Evolutionary conservation across 176 grass and related monocot genomes (phyloP), one percentile per base, ranked within the genome.

Genomic region (Paspalum vaginatum): DNA sequence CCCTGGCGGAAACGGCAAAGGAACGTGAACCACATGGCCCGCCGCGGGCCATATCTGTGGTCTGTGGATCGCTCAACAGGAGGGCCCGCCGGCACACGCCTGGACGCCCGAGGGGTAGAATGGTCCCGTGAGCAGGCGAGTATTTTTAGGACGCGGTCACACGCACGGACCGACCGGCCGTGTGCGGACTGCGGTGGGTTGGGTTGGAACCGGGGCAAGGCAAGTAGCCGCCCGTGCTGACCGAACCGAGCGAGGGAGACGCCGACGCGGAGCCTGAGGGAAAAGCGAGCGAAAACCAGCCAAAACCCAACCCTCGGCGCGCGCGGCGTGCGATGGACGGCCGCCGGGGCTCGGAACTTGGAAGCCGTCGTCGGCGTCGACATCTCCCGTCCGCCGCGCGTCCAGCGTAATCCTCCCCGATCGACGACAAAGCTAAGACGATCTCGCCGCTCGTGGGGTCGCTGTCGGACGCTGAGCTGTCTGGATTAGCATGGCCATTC

Each of bases 161-260:
- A 37, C 66, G 66, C 6, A 60, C 26, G 51, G 22, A 47, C 0
- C 73, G 65, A 11, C 20, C 70, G 61, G 61, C 72, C 63, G 77
- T 65, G 68, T 13, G 45, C 5, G 25, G 2, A 16, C 11, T 38
- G 32, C 2, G 54, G 56, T 9, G 56, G n/a, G 42, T 9, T 7
- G 56, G 21, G 55, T 25, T 45, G 51, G 61, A 55, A 59, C 8
- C 65, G 37, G 64, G 17, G 74, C 53, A 70, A 77, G 76, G n/a
- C 26, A 64, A 38, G 77, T 64, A 72, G 91, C 87, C 87, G 84
- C 49, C 91, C 81, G 54, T 67, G 84, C 80, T 89, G 91, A 89
- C 86, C 78, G 51, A 24, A n/a, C 32, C 32, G 32, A 45, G 0
- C 44, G 24, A 11, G 40, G 8, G 60, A n/a, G 47, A 4, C 32